A percentile compares a stretch with the other conserved stretches of the same genome.
These are phyloP conservation scores for Fusarium sp. DNA, from an alignment of 2,329 filamentous ascomycete genomes.

Conservation along the genomic window DNA sequence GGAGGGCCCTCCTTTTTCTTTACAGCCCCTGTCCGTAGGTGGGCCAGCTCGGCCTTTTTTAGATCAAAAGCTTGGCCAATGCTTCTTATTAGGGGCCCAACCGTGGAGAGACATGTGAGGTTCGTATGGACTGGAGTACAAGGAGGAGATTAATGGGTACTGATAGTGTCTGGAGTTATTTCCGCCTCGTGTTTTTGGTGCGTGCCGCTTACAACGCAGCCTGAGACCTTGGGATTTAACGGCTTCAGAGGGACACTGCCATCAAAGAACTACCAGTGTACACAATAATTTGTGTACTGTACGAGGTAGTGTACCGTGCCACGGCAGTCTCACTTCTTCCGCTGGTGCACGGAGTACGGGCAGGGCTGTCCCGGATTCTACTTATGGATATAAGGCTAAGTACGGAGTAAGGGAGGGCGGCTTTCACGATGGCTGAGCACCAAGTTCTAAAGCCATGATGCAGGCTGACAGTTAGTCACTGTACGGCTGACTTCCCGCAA, in stretches of 20 bases:
- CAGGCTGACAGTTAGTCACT: constrained; percentile 23
- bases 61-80: constrained; percentile 47
- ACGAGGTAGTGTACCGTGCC: constrained; percentile 13
- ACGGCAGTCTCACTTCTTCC: constrained; percentile 30
- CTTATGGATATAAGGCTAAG: constrained; percentile 16
- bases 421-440: constrained; percentile 28
- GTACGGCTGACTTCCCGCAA: constrained; percentile 19
- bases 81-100: constrained; percentile 36
- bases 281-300: constrained; percentile 20
- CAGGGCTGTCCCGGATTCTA: constrained; percentile 17
- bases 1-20: constrained; percentile 17
- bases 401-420: not conserved
- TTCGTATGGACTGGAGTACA: constrained; percentile 15
- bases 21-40: constrained; percentile 23
- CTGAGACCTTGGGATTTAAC: not conserved
- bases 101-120: constrained; percentile 25
- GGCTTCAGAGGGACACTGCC: not conserved
- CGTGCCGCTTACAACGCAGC: not conserved
- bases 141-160: constrained; percentile 13
- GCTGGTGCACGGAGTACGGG: constrained; percentile 23
- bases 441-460: constrained; percentile 3
- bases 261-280: not conserved
- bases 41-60: constrained; percentile 36
- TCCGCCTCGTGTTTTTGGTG: constrained; percentile 14
- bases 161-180: constrained; percentile 16